Base-by-base conservation (phyloP, 805 yeast genomes). In the Yarrowia yakushimensis region DNA sequence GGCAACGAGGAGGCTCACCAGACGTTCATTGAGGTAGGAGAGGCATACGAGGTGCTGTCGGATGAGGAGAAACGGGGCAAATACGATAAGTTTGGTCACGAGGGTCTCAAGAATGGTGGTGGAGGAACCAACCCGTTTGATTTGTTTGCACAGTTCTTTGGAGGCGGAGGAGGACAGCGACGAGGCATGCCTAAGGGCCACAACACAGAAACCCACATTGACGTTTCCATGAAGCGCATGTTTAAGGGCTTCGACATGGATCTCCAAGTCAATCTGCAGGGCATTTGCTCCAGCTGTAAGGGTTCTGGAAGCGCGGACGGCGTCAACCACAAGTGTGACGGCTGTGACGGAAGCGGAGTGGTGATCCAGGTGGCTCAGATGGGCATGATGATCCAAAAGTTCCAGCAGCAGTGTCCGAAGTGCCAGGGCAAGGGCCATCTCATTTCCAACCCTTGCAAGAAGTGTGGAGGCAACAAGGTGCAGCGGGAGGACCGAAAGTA, bases 231-330 rank as follows among this genome's bases (percentile, higher is more conserved):
- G 65, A 76, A 76, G 65, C 89, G 90, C 60, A 85, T 87, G 67
- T 94, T 81, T 72, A 78, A 73, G 30, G 99, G 99, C n/a, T 76
- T 76, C 11, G 78, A 79, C 33, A 67, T 83, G 20, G 87, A 83
- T 36, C 84, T 90, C 66, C 74, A 77, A 6, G 77, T 92, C 37
- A 79, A 83, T 46, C 79, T 92, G 82, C 87, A 86, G 70, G 85
- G 89, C 66, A 73, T 85, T 20, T 94, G 99, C 76, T 82, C 80
- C 37, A 77, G 78, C 61, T 94, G 99, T 74, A 79, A 82, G 4
- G 99, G 97, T 12, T 78, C 87, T 5, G 99, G 99, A 1, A 85
- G 94, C 1, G 82, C 84, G 50, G 97, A 92, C 73, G 91, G 93
- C 12, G 73, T 84, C 68, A 79, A 78, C 10, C 86, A 85, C 61